Percentiles rank a stretch among this genome's conserved stretches.
These are phyloP conservation scores for Pseudomassariella vexata DNA, from an alignment of 2,329 filamentous ascomycete genomes.

Conservation along the genomic window DNA sequence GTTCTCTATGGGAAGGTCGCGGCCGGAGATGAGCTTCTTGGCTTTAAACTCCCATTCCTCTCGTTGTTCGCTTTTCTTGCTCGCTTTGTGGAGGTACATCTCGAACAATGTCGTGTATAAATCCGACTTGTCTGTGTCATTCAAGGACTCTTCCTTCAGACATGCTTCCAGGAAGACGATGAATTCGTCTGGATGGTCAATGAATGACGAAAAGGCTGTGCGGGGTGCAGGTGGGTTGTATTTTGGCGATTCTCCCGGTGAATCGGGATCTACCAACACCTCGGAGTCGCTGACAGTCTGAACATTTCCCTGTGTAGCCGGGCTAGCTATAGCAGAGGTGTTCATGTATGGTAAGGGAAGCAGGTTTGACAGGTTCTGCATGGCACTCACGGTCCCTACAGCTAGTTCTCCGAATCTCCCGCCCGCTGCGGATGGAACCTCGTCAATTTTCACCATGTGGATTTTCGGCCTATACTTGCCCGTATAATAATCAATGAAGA, in stretches of 20 bases:
- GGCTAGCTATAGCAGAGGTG: slow-evolving; percentile 48
- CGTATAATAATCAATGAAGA: slow-evolving; percentile 95
- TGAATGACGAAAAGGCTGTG: slow-evolving; percentile 91
- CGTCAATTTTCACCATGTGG: slow-evolving; percentile 37
- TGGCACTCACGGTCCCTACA: slow-evolving; percentile 63
- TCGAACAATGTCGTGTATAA: slow-evolving; percentile 94
- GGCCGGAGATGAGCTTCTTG: slow-evolving; percentile 77
- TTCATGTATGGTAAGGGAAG: slow-evolving; percentile 84
- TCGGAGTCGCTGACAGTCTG: slow-evolving; percentile 48
- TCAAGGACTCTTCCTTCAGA: slow-evolving; percentile 64
- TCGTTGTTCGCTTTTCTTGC: slow-evolving; percentile 60
- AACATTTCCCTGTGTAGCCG: slow-evolving; percentile 42
- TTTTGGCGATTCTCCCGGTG: slow-evolving; percentile 38
- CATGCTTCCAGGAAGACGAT: slow-evolving; percentile 90
- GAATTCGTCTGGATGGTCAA: slow-evolving; percentile 88
- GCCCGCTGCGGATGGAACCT: slow-evolving; percentile 30
- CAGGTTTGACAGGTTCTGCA: slow-evolving; percentile 79
- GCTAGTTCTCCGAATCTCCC: slow-evolving; percentile 32
- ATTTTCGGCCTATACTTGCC: slow-evolving; percentile 72
- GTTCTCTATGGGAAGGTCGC: slow-evolving; percentile 81
- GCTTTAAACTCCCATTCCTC: slow-evolving; percentile 87
- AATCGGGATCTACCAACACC: slow-evolving; percentile 44
- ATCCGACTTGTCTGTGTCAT: slow-evolving; percentile 71
- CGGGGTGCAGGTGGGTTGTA: slow-evolving; percentile 80
- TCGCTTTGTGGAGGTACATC: slow-evolving; percentile 92